Base-by-base conservation (phyloP, 73 alveolate genomes). In the Breviolum minutum region DNA sequence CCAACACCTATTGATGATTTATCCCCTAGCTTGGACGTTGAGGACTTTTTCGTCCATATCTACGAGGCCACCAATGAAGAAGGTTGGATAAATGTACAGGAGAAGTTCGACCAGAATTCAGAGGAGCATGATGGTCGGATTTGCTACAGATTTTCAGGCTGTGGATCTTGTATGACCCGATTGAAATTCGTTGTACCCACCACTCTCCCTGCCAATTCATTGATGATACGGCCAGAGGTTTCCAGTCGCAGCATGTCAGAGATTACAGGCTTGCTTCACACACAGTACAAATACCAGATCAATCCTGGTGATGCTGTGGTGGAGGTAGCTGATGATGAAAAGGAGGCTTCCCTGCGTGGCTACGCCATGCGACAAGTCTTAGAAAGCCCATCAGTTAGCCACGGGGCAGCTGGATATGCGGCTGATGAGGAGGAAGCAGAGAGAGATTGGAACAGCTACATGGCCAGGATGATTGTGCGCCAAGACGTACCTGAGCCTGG, bases 71-170 rank as follows among this genome's bases (percentile, higher is more conserved):
- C 96, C 24, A 27, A 30, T 32, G 96, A 90, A 8, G 96, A 90
- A 19, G 96, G 96, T 74, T 90, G 96, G 96, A 90, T 32, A 24
- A 90, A 71, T 24, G 96, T 90, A 30, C 96, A 71, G 73, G 87
- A 90, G 48, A 54, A 61, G 74, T 90, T 90, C 26, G 76, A 71
- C 63, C 27, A 90, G 61, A 32, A 61, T 61, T 8, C 96, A 12
- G 10, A 71, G 30, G 87, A 90, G 27, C 96, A 90, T 24, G 96
- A 90, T 22, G 96, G 96, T 77, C 96, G 74, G 12, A 90, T 90
- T 11, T 90, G 96, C 96, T 90, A 90, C 96, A 14, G 96, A 20
- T 90, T 90, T 90, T 90, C 96, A 3, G 96, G 96, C 27, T 90
- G 96, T 71, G 96, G 96, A 5, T 90, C 96, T 48, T 90, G 96